These are phyloP conservation scores for Thielaviopsis punctulata DNA, from an alignment of 2,329 filamentous ascomycete genomes.

Conservation along the genomic window DNA sequence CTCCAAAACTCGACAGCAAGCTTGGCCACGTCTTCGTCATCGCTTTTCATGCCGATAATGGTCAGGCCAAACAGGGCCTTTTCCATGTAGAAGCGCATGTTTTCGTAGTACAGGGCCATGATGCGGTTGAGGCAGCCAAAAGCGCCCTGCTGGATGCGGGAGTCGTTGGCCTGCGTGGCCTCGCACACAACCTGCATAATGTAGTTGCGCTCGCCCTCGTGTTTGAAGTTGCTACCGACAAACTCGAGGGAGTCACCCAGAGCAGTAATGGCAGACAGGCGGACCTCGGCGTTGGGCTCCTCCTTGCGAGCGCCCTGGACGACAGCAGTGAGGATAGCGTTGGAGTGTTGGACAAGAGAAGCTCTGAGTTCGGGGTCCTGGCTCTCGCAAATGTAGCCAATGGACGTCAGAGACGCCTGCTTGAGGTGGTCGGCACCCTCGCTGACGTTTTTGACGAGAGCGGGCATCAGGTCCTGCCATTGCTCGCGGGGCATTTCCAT, in stretches of 20 bases:
- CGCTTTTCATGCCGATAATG: constrained; percentile 95
- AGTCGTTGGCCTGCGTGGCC: constrained; percentile 85
- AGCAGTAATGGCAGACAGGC: constrained; percentile 80
- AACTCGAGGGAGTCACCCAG: constrained; percentile 95
- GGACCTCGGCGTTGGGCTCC: constrained; percentile 79
- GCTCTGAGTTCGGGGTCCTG: constrained; percentile 75
- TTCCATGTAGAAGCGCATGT: constrained; percentile 99
- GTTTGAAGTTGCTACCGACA: constrained; percentile 95
- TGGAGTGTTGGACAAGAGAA: constrained; percentile 71
- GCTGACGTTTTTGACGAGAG: constrained; percentile 82
- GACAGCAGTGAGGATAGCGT: constrained; percentile 92
- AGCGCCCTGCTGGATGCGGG: constrained; percentile 81
- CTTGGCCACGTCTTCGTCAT: constrained; percentile 95
- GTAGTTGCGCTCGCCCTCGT: constrained; percentile 97
- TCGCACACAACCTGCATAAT: constrained; percentile 99
- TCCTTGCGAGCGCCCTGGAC: constrained; percentile 96
- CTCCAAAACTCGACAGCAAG: constrained; percentile 99
- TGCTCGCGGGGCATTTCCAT: constrained; percentile 88
- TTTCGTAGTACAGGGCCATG: constrained; percentile 97
- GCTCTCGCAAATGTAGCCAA: constrained; percentile 95
- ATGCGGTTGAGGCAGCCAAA: constrained; percentile 97
- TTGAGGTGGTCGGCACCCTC: constrained; percentile 76
- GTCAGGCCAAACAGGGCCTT: constrained; percentile 96
- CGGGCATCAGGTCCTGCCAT: constrained; percentile 83
- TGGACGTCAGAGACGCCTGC: constrained; percentile 85